Evolutionary conservation across 2,329 filamentous ascomycete species (phyloP), one percentile per base, ranked within the genome.

Genomic region (Colletotrichum musicola): DNA sequence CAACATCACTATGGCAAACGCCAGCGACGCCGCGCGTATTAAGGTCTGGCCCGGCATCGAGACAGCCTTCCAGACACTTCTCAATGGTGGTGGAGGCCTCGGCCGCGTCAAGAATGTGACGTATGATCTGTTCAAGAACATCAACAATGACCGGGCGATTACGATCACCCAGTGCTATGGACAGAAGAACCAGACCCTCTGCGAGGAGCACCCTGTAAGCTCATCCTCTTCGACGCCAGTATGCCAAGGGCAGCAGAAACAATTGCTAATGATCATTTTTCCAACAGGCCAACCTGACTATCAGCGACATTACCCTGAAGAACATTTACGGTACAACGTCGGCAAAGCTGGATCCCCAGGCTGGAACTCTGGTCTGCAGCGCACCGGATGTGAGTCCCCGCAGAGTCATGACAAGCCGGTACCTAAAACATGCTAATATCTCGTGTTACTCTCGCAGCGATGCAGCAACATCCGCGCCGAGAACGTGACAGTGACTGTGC

Each of bases 1-100:
- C 77, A 90, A 90, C 72, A 81, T 85, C 51, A 84, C 83, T 40
- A 86, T 90, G 84, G 82, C 82, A 61, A 88, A 90, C 72, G 86
- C 87, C 1, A 81, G 86, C 63, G 88, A 92, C 70, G 90, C 89
- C 30, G 91, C 90, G 0, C 88, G 91, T 64, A 92, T 93, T 80
- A 93, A 93, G 77, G 90, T 89, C 71, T 90, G 88, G 88, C 88
- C 88, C 0, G 86, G 86, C 40, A 73, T 81, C 14, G 67, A 71
- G 2, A 83, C 86, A 1, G 84, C 83, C 0, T 78, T 89, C 10
- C 87, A 84, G 10, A 86, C 83, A 18, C 85, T 89, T 64, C 82
- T 90, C 0, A 86, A 89, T 77, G 88, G 88, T n/a, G 88, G 88
- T 30, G 88, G 88, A n/a, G 88, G 88, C 18, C 64, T 62, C 5